Evolutionary conservation across 192 early-diverging fungal genomes (phyloP).

Genomic region (Rhizophagus clarus): DNA sequence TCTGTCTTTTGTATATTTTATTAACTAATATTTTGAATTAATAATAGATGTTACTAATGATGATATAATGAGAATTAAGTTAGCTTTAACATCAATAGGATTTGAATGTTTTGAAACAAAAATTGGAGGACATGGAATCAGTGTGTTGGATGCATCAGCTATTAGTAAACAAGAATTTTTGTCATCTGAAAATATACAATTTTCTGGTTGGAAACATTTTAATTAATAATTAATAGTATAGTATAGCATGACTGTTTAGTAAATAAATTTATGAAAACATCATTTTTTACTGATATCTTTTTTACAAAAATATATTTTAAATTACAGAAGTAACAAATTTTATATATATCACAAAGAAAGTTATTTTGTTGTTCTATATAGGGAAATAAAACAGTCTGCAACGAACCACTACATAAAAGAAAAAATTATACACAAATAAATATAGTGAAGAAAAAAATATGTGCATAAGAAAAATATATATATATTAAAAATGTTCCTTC

Average conservation of each 20-base stretch:
- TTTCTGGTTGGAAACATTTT: slow-evolving; percentile 18
- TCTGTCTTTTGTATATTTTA: background rate
- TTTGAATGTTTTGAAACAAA: slow-evolving; percentile 30
- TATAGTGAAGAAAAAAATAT: background rate
- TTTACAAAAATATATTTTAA: background rate
- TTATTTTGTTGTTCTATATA: background rate
- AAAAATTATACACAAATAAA: background rate
- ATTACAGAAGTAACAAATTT: background rate
- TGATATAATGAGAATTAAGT: background rate
- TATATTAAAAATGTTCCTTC: background rate
- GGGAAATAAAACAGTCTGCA: background rate
- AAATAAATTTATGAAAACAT: background rate
- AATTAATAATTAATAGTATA: background rate
- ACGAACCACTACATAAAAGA: background rate
- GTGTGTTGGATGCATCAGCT: background rate
- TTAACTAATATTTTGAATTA: background rate
- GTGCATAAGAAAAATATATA: background rate
- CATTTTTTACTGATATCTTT: background rate
- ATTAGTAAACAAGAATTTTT: slow-evolving; percentile 15
- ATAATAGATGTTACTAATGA: slow-evolving; percentile 5
- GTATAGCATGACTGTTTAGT: too few species aligned
- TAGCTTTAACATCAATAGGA: background rate
- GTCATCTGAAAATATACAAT: background rate
- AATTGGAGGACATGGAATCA: slow-evolving; percentile 24
- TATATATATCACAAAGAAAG: background rate